A percentile compares a stretch with the other conserved stretches of the same genome.
Conservation (phyloP, 768 basidiomycete genomes). For the Xerocomus potaroensis region DNA sequence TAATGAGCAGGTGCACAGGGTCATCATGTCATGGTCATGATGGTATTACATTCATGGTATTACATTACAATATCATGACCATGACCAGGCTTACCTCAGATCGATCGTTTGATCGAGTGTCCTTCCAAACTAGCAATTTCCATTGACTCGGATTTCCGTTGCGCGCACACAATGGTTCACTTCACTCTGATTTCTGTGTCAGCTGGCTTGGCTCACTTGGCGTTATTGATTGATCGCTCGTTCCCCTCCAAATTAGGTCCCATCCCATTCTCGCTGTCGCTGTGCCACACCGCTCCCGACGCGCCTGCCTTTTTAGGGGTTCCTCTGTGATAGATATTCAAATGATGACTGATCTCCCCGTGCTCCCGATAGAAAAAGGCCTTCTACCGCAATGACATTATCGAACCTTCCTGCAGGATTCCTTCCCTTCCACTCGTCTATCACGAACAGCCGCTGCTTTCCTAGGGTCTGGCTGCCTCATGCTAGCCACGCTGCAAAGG, state of each 20-base stretch:
- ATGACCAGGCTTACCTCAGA: neutral
- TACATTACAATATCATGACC: too few relatives aligned
- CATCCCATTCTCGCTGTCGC: neutral
- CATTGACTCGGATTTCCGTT: neutral
- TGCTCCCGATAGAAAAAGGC: constrained; percentile 29
- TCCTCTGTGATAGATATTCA: constrained; percentile 21
- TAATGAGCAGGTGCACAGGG: constrained; percentile 9
- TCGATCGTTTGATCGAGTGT: constrained; percentile 22
- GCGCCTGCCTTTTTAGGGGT: constrained; percentile 26
- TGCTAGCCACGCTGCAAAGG: constrained; percentile 34
- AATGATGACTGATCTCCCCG: constrained; percentile 31
- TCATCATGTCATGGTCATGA: too few relatives aligned
- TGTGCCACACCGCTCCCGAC: constrained; percentile 12
- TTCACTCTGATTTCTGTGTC: too few relatives aligned
- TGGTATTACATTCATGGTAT: too few relatives aligned
- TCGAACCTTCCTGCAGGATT: constrained; percentile 26
- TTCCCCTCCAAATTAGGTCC: neutral
- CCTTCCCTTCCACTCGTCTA: constrained; percentile 30
- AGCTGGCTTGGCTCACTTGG: neutral
- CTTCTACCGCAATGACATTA: constrained; percentile 17
- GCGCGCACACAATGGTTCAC: neutral
- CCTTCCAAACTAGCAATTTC: constrained; percentile 3
- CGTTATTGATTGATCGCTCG: neutral
- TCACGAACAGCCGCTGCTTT: constrained; percentile 30
- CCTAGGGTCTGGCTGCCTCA: constrained; percentile 33